Conservation (phyloP, 148 eudicot species). For the Rheum nobile region DNA sequence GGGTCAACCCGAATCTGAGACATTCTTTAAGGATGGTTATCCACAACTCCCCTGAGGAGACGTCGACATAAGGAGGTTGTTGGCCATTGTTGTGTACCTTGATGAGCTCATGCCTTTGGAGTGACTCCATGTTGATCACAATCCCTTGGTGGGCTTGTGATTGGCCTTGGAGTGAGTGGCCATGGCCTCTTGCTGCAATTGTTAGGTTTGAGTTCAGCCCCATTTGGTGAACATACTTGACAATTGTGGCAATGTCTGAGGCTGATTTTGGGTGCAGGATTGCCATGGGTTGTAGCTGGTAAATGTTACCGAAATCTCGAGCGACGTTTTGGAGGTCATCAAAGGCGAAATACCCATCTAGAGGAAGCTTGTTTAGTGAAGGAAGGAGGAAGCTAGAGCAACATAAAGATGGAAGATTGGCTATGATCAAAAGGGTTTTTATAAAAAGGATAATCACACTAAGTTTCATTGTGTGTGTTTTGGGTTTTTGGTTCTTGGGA, state of each 20-base stretch:
- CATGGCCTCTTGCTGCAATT: slow-evolving; percentile 85
- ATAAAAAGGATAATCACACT: neutral
- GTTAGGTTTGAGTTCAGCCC: slow-evolving; percentile 53
- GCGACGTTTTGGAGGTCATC: slow-evolving; percentile 39
- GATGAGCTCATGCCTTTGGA: slow-evolving; percentile 27
- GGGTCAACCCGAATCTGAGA: slow-evolving; percentile 65
- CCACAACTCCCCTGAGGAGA: slow-evolving; percentile 82
- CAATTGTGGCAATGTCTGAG: slow-evolving; percentile 51
- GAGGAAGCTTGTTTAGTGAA: slow-evolving; percentile 14
- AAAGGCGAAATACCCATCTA: slow-evolving; percentile 46
- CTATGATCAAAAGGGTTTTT: neutral
- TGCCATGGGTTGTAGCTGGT: slow-evolving; percentile 49
- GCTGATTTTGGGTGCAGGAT: slow-evolving; percentile 66
- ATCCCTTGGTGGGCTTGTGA: slow-evolving; percentile 67
- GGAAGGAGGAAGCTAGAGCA: neutral
- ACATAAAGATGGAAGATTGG: neutral
- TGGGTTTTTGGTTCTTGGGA: neutral
- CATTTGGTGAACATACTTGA: slow-evolving; percentile 49
- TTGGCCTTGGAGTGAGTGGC: slow-evolving; percentile 90
- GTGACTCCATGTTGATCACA: slow-evolving; percentile 80
- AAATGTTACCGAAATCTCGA: slow-evolving; percentile 68
- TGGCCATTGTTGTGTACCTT: slow-evolving; percentile 33
- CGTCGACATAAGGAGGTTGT: slow-evolving; percentile 58
- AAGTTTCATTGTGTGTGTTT: neutral
- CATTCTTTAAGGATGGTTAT: slow-evolving; percentile 74